A percentile compares a stretch with the other conserved stretches of the same genome.
Conservation (phyloP, 257 asterid genomes). For the Lycium ferocissimum region DNA sequence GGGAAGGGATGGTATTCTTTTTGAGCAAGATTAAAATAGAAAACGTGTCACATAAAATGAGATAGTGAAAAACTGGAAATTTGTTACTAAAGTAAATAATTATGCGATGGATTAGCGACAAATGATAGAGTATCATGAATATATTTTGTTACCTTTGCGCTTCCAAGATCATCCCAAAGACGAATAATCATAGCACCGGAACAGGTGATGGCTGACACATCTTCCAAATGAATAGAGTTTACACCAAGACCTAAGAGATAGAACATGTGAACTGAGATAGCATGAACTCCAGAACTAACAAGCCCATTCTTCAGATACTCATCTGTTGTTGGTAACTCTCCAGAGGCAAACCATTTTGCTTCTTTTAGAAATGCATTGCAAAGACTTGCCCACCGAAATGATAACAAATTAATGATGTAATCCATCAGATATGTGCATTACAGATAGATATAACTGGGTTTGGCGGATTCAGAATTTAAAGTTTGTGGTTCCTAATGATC, state of each 20-base stretch:
- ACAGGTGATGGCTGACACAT: conserved; percentile 34
- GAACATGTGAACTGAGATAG: conserved; percentile 41
- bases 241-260: conserved; percentile 46
- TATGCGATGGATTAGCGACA: too few relatives aligned
- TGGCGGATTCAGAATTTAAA: background rate
- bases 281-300: conserved; percentile 52
- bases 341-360: conserved; percentile 52
- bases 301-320: conserved; percentile 54
- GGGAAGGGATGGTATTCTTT: too few relatives aligned
- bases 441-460: conserved; percentile 41
- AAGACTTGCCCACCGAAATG: conserved; percentile 57
- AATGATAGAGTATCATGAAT: too few relatives aligned
- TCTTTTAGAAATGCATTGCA: conserved; percentile 56
- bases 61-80: too few relatives aligned
- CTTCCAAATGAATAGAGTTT: background rate
- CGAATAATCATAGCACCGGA: conserved; percentile 42
- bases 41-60: too few relatives aligned
- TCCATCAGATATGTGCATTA: conserved; percentile 35
- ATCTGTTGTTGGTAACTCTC: conserved; percentile 33
- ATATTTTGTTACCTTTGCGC: conserved; percentile 42
- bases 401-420: background rate
- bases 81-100: too few relatives aligned
- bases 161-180: conserved; percentile 47
- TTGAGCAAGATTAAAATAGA: too few relatives aligned
- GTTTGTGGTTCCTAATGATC: too few relatives aligned